Evolutionary conservation across 805 yeast species (phyloP).

Genomic region (Yamadazyma endophytica): DNA sequence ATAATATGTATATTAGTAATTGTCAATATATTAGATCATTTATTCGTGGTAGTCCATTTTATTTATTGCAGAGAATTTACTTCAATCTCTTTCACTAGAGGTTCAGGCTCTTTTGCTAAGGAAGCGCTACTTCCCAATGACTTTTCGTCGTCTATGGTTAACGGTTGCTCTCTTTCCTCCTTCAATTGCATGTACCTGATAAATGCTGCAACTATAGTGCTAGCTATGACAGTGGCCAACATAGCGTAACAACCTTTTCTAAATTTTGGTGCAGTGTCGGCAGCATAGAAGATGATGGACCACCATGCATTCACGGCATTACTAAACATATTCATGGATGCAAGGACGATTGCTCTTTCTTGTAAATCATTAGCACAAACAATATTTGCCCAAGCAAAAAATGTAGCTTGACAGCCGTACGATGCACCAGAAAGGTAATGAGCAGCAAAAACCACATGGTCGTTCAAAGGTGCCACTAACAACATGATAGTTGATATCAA

Average conservation of each 20-base stretch:
- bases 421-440: slow-evolving; percentile 53
- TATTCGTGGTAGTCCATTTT: too few species aligned
- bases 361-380: slow-evolving; percentile 56
- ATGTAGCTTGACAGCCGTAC: slow-evolving; percentile 57
- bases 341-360: slow-evolving; percentile 61
- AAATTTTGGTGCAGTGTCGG: slow-evolving; percentile 49
- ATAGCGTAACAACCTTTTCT: slow-evolving; percentile 54
- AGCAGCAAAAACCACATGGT: slow-evolving; percentile 43
- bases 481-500: slow-evolving; percentile 47
- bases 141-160: too few species aligned
- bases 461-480: slow-evolving; percentile 34
- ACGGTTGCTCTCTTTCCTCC: slow-evolving; percentile 28
- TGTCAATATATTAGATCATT: too few species aligned
- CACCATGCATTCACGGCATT: slow-evolving; percentile 66
- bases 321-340: slow-evolving; percentile 63
- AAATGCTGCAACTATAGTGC: slow-evolving; percentile 34
- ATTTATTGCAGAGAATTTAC: too few species aligned
- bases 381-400: slow-evolving; percentile 62
- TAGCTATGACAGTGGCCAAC: slow-evolving; percentile 46
- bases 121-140: too few species aligned
- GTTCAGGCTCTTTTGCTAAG: too few species aligned
- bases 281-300: slow-evolving; percentile 50
- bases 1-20: too few species aligned
- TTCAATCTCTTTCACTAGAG: too few species aligned
- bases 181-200: slow-evolving; percentile 42